Conservation (phyloP, 176 grass and related monocot species). For the Stipa capillata region DNA sequence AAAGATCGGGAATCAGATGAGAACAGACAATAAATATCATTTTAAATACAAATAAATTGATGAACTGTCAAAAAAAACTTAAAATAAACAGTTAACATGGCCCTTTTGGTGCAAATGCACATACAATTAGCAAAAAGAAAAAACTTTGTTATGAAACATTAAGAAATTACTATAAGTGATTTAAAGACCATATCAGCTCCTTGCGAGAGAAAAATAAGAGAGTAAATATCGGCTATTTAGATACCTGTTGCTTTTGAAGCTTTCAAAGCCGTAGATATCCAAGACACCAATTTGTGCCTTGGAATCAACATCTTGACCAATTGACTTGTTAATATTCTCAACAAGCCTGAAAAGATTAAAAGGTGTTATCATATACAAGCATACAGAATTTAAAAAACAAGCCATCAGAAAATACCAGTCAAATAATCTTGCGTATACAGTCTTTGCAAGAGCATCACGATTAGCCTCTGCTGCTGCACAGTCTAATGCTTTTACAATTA, state of each 20-base stretch:
- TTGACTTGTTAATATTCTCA: slow-evolving; percentile 97
- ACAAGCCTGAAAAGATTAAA: slow-evolving; percentile 69
- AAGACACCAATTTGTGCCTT: slow-evolving; percentile 95
- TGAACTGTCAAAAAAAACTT: neutral
- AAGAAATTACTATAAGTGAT: neutral
- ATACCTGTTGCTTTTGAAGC: slow-evolving; percentile 95
- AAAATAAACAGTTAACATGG: neutral
- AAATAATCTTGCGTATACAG: slow-evolving; percentile 92
- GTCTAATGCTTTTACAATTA: slow-evolving; percentile 83
- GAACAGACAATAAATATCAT: neutral
- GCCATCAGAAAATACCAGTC: slow-evolving; percentile 63
- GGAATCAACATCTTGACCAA: slow-evolving; percentile 90
- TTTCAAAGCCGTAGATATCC: slow-evolving; percentile 99
- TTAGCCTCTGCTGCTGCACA: slow-evolving; percentile 80
- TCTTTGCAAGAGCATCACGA: slow-evolving; percentile 89
- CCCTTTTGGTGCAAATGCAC: neutral
- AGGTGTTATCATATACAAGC: neutral
- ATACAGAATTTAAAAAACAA: slow-evolving; percentile 9
- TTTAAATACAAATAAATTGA: neutral
- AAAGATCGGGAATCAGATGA: neutral
- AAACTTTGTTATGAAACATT: neutral
- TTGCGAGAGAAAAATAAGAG: neutral
- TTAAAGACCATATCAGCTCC: neutral
- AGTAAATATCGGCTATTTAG: neutral
- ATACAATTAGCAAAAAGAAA: neutral